Conservation (phyloP, 2,329 filamentous ascomycete genomes). For the Helicocarpus griseus region DNA sequence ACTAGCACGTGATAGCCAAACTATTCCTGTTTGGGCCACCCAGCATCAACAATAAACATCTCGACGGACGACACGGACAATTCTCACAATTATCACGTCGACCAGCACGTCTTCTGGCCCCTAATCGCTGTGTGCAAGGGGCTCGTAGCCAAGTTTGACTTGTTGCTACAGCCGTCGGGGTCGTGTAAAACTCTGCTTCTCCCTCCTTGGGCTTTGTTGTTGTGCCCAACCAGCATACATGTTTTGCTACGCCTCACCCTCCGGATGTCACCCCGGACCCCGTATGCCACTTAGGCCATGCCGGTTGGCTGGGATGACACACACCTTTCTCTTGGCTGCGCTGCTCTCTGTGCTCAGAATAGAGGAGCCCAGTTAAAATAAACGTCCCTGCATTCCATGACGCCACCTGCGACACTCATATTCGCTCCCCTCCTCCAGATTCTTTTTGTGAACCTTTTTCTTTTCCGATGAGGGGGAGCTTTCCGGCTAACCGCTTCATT, state of each 20-base stretch:
- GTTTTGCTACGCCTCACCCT: neutral
- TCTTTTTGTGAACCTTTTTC: neutral
- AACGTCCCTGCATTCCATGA: conserved; percentile 1
- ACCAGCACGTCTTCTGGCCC: neutral
- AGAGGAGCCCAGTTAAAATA: neutral
- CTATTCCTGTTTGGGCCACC: no score
- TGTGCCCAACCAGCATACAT: neutral
- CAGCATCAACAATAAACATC: neutral
- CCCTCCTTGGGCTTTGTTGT: neutral
- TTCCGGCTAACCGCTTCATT: neutral
- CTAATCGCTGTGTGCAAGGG: neutral
- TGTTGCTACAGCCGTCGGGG: neutral
- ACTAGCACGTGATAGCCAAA: neutral
- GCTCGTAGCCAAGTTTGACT: neutral
- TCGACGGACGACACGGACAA: no score
- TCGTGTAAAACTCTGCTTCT: neutral
- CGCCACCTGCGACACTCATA: conserved; percentile 1
- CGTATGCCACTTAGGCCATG: neutral
- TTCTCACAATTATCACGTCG: no score
- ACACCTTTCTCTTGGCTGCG: neutral
- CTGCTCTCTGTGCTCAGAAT: neutral
- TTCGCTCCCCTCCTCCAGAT: neutral
- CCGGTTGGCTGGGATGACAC: neutral
- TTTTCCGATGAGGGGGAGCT: neutral
- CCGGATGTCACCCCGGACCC: neutral